Base-by-base conservation (phyloP, 371 early-diverging fungal species). In the Rhizopus microsporus region DNA sequence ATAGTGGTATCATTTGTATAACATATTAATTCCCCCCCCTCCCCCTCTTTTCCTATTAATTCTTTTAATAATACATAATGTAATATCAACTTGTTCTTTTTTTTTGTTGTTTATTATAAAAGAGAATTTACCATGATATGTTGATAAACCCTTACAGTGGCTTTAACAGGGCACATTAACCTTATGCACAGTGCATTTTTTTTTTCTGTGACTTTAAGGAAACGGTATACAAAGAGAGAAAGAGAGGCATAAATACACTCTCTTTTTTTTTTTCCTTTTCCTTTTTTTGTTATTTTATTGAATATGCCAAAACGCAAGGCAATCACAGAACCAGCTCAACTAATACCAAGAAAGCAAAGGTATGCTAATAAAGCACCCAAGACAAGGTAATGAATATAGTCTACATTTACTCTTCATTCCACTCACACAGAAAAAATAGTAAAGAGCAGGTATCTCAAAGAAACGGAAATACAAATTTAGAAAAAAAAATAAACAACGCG, bases 301-400 rank as follows among this genome's bases (percentile, higher is more conserved):
- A 63, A 63, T 9, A 69, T 67, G 55, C 63, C 67, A 2, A 69
- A 69, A 33, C 29, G 57, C 30, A 13, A 57, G 3, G 8, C 48
- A 31, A 0, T 45, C 9, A 15, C 40, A 29, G 42, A 40, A 2
- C 17, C 35, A 10, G 9, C 51, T 5, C 16, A 16, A 0, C 1
- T 53, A 29, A 13, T 23, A 16, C 56, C 53, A 7, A 60, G 53
- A 52, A 56, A 53, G 32, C 17, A 42, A 38, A 60, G 40, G 39
- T 35, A 39, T 55, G 12, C 50, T 38, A 10, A 55, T 45, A 34
- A 49, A 37, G n/a, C 48, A 38, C 17, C 31, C 32, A 43, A 16
- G 10, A 57, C 47, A 38, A 56, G 48, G 47, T n/a, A 37, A 51
- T 23, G 15, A 30, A 16, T 10, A 13, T 7, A 17, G 17, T 8